Conservation (phyloP, 805 yeast species). For the Dipodascopsis tothii region DNA sequence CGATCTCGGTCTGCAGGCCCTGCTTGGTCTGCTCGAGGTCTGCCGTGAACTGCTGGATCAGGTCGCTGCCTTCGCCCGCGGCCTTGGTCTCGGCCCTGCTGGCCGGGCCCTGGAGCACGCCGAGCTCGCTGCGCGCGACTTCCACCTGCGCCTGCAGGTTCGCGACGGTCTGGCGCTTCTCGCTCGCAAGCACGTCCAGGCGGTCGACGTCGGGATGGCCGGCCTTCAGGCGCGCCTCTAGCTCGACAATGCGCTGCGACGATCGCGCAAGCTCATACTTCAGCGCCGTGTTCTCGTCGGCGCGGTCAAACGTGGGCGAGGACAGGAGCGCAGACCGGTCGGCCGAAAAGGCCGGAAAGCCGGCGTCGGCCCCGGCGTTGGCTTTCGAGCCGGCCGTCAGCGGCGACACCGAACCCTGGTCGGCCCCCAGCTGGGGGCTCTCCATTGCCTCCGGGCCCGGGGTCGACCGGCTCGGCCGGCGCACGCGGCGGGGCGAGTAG, state of each 20-base stretch:
- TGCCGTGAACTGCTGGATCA: conserved; percentile 34
- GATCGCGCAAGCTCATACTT: conserved; percentile 9
- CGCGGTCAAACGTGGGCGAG: background rate
- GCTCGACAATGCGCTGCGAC: conserved; percentile 15
- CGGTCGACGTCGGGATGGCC: conserved; percentile 3
- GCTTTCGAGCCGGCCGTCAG: conserved; percentile 10
- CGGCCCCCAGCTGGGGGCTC: background rate
- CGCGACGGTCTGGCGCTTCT: conserved; percentile 33
- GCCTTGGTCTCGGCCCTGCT: too few relatives aligned
- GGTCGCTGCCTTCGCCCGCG: conserved; percentile 40
- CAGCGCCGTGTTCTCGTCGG: conserved; percentile 4
- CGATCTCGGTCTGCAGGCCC: conserved; percentile 42
- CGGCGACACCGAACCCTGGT: conserved; percentile 1
- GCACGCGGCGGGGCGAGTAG: background rate
- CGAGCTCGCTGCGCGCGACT: conserved; percentile 35
- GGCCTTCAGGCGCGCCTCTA: conserved; percentile 9
- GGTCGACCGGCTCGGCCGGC: background rate
- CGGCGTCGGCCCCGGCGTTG: conserved; percentile 9
- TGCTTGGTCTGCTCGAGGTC: conserved; percentile 43
- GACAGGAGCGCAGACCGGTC: too few relatives aligned
- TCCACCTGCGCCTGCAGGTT: conserved; percentile 31
- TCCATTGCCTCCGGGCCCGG: background rate
- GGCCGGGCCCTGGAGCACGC: conserved; percentile 35
- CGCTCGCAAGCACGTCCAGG: conserved; percentile 12
- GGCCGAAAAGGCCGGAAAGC: too few relatives aligned